Conservation (phyloP, 2,329 filamentous ascomycete genomes). For the Beauveria pseudobassiana region DNA sequence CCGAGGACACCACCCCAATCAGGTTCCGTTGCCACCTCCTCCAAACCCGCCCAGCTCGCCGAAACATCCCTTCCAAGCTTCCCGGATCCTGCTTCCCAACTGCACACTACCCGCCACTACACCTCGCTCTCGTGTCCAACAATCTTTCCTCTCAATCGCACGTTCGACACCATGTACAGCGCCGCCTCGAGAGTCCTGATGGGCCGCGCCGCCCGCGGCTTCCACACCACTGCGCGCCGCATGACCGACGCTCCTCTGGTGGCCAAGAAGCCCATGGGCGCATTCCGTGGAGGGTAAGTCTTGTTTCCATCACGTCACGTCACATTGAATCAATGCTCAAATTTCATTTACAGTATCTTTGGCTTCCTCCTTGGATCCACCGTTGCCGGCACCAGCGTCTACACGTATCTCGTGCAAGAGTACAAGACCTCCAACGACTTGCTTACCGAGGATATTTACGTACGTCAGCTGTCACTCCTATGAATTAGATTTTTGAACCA, state of each 20-base stretch:
- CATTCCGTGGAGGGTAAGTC: constrained; percentile 54
- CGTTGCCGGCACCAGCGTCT: constrained; percentile 71
- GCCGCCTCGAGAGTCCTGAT: constrained; percentile 36
- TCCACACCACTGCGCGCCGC: constrained; percentile 45
- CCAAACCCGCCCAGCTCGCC: neutral
- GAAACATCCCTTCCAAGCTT: neutral
- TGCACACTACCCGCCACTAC: neutral
- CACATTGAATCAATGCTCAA: neutral
- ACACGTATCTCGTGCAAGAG: constrained; percentile 88
- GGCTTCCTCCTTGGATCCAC: constrained; percentile 85
- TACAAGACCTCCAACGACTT: constrained; percentile 92
- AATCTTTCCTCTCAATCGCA: constrained; percentile 29
- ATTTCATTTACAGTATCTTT: constrained; percentile 55
- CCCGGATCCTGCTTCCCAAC: neutral
- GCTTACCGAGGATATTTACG: constrained; percentile 91
- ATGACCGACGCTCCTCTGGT: constrained; percentile 40
- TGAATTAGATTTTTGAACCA: neutral
- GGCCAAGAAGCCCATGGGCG: constrained; percentile 51
- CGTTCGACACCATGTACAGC: neutral
- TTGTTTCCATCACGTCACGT: neutral
- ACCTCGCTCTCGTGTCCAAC: neutral
- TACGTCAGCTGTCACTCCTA: constrained; percentile 43
- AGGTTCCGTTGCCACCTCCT: constrained; percentile 8
- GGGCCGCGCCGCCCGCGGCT: constrained; percentile 33
- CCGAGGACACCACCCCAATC: constrained; percentile 12